These are phyloP conservation scores for Torrubiella hemipterigena DNA, from an alignment of 2,329 filamentous ascomycete genomes.

Conservation along the genomic window DNA sequence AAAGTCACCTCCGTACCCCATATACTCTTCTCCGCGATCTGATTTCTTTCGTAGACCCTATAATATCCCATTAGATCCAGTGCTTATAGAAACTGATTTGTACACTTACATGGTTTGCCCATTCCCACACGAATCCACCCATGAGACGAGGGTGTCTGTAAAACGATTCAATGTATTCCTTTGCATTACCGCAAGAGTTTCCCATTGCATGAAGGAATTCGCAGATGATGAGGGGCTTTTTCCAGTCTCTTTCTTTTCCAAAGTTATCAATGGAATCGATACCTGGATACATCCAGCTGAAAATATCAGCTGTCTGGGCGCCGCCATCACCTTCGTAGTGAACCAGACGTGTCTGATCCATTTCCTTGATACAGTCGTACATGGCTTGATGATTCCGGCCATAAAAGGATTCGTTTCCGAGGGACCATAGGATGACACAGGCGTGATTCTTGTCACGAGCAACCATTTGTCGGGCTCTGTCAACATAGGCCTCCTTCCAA, in stretches of 20 bases:
- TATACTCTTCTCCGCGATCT: constrained; percentile 31
- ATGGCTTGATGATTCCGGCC: constrained; percentile 56
- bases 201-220: constrained; percentile 56
- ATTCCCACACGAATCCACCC: constrained; percentile 56
- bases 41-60: constrained; percentile 30
- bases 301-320: constrained; percentile 49
- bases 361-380: constrained; percentile 48
- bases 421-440: constrained; percentile 57
- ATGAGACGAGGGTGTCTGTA: constrained; percentile 37
- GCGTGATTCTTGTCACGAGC: constrained; percentile 48
- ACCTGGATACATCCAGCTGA: constrained; percentile 52
- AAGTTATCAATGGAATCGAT: constrained; percentile 30
- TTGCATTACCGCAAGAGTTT: constrained; percentile 54
- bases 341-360: constrained; percentile 44
- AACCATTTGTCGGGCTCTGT: constrained; percentile 53
- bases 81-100: too few species aligned
- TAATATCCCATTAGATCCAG: background rate
- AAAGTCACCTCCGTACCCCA: constrained; percentile 51
- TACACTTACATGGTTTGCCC: constrained; percentile 41
- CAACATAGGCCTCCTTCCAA: constrained; percentile 54
- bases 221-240: constrained; percentile 45
- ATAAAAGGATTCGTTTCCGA: constrained; percentile 63
- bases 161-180: constrained; percentile 57
- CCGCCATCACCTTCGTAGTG: constrained; percentile 54
- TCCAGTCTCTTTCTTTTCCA: constrained; percentile 28